Evolutionary conservation across 2,329 filamentous ascomycete genomes (phyloP).

Genomic region (Aspergillus melleus): DNA sequence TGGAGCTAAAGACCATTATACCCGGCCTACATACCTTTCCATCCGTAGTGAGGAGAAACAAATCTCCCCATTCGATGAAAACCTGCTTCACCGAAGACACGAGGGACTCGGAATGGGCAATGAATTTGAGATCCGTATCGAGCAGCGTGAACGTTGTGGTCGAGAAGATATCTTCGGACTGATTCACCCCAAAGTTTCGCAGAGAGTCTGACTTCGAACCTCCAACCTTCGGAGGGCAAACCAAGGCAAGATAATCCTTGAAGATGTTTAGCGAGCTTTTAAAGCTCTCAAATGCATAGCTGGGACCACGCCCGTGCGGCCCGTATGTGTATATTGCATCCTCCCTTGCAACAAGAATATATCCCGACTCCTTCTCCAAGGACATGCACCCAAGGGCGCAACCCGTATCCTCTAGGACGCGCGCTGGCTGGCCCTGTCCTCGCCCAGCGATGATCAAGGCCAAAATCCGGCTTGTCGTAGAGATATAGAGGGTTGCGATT

Average conservation of each 20-base stretch:
- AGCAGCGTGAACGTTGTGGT: slow-evolving; percentile 86
- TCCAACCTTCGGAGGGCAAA: slow-evolving; percentile 71
- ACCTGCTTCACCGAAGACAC: slow-evolving; percentile 76
- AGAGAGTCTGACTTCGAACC: slow-evolving; percentile 60
- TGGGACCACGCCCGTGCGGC: slow-evolving; percentile 78
- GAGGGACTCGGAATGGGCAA: slow-evolving; percentile 85
- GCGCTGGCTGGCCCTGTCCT: slow-evolving; percentile 84
- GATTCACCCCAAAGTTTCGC: slow-evolving; percentile 70
- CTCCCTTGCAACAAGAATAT: slow-evolving; percentile 88
- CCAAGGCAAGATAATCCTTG: slow-evolving; percentile 81
- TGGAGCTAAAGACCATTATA: neutral
- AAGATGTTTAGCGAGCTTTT: slow-evolving; percentile 81
- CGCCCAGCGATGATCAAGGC: slow-evolving; percentile 84
- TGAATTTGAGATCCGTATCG: slow-evolving; percentile 86
- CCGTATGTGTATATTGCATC: slow-evolving; percentile 96
- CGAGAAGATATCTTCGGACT: slow-evolving; percentile 77
- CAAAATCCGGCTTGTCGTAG: slow-evolving; percentile 83
- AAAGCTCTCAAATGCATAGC: slow-evolving; percentile 85
- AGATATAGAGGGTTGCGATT: slow-evolving; percentile 81
- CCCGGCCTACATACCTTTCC: slow-evolving; percentile 67
- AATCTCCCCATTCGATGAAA: slow-evolving; percentile 84
- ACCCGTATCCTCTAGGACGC: slow-evolving; percentile 83
- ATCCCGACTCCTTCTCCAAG: slow-evolving; percentile 73
- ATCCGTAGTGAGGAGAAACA: slow-evolving; percentile 87
- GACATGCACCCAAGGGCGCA: slow-evolving; percentile 97